Conservation (phyloP, 305 asterid species). For the Ilex paraguariensis region DNA sequence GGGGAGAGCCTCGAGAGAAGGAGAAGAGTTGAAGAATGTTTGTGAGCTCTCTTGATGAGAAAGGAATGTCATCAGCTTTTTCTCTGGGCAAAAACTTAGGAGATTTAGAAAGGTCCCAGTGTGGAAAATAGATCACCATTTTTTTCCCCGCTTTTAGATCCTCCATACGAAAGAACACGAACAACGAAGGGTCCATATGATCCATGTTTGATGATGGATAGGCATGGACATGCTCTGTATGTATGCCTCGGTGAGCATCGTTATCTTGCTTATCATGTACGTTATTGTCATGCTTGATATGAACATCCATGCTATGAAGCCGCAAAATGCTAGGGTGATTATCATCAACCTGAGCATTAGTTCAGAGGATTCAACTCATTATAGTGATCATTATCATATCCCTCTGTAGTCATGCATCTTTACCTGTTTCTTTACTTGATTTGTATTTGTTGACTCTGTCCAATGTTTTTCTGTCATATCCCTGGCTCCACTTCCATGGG, state of each 20-base stretch:
- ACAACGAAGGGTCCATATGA: constrained; percentile 41
- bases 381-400: too few species aligned
- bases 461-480: neutral
- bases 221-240: constrained; percentile 29
- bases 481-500: neutral
- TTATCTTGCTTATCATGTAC: constrained; percentile 11
- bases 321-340: neutral
- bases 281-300: neutral
- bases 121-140: constrained; percentile 52
- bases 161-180: constrained; percentile 55
- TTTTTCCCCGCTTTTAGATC: constrained; percentile 48
- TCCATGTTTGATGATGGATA: constrained; percentile 40
- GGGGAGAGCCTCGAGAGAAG: neutral
- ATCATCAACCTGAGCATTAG: too few species aligned
- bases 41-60: neutral
- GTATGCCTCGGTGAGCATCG: constrained; percentile 1
- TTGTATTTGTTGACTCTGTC: neutral
- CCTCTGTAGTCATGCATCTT: constrained; percentile 4
- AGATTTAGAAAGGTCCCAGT: constrained; percentile 27
- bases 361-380: too few species aligned
- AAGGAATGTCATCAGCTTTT: neutral
- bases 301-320: constrained; percentile 8
- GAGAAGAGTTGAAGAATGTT: neutral
- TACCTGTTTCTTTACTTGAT: neutral
- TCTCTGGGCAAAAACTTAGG: constrained; percentile 36